Percentiles rank a stretch among this genome's conserved stretches.
phyloP scores from a whole-genome alignment of 345 rosid genomes.

The Eucalyptus shirleyi region DNA sequence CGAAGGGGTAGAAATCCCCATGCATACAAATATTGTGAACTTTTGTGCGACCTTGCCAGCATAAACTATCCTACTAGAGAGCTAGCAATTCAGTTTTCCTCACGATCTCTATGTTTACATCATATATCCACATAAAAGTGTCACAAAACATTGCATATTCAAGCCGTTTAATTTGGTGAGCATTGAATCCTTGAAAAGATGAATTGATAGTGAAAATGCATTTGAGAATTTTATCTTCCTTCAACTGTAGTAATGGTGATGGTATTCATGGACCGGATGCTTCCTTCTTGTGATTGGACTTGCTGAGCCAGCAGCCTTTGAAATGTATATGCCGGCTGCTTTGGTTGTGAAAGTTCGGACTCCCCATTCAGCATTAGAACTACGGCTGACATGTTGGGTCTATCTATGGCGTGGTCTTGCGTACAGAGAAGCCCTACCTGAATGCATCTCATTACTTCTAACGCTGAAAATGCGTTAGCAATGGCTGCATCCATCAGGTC shows the following conservation, averaged over 20 bases:
- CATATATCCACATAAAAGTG: no score
- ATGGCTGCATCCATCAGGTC: not conserved
- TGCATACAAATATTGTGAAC: not conserved
- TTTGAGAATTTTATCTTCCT: not conserved
- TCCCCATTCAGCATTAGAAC: not conserved
- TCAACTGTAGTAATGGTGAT: not conserved
- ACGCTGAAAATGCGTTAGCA: not conserved
- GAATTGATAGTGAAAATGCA: not conserved
- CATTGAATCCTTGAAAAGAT: not conserved
- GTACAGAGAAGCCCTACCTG: not conserved
- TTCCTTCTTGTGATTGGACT: not conserved
- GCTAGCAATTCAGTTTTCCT: no score
- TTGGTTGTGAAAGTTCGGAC: not conserved
- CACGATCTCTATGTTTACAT: no score
- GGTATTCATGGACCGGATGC: not conserved
- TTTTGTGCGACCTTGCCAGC: no score
- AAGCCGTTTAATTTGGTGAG: not conserved
- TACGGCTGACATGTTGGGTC: not conserved
- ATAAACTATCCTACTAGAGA: no score
- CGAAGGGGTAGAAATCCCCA: not conserved
- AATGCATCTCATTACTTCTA: not conserved
- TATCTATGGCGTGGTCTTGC: not conserved
- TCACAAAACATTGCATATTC: not conserved
- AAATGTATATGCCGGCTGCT: not conserved
- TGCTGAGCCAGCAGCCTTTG: not conserved